Conservation (phyloP, 306 rosid species). For the Hippophae gyantsensis region DNA sequence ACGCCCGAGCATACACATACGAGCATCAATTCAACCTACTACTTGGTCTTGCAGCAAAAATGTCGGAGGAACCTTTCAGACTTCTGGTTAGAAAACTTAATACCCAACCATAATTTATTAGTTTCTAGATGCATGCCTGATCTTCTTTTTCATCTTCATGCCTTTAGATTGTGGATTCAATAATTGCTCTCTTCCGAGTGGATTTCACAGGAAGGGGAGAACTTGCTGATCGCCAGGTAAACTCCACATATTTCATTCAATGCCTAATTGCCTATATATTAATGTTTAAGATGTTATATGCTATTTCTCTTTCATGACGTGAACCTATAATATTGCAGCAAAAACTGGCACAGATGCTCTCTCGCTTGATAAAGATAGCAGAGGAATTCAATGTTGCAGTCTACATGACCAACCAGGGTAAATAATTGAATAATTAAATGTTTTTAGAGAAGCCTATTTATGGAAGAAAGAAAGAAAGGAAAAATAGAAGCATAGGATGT, state of each 20-base stretch:
- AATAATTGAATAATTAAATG: not conserved
- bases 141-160: conserved; percentile 10
- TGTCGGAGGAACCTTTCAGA: conserved; percentile 95
- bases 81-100: conserved; percentile 59
- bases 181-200: conserved; percentile 86
- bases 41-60: conserved; percentile 90
- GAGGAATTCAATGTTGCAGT: conserved; percentile 91
- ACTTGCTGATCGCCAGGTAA: conserved; percentile 96
- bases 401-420: conserved; percentile 97
- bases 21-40: conserved; percentile 90
- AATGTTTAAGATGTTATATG: not conserved
- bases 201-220: conserved; percentile 96
- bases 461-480: not conserved
- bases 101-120: conserved; percentile 4
- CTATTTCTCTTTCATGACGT: conserved; percentile 16
- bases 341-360: conserved; percentile 89
- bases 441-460: not conserved
- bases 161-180: conserved; percentile 77
- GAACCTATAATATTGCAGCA: conserved; percentile 48
- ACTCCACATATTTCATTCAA: conserved; percentile 2
- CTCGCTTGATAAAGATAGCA: conserved; percentile 79
- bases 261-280: not conserved
- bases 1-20: conserved; percentile 93
- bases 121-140: conserved; percentile 5
- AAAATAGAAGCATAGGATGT: too few relatives aligned